phyloP scores from a whole-genome alignment of 306 rosid species.

The Acacia melanoxylon region DNA sequence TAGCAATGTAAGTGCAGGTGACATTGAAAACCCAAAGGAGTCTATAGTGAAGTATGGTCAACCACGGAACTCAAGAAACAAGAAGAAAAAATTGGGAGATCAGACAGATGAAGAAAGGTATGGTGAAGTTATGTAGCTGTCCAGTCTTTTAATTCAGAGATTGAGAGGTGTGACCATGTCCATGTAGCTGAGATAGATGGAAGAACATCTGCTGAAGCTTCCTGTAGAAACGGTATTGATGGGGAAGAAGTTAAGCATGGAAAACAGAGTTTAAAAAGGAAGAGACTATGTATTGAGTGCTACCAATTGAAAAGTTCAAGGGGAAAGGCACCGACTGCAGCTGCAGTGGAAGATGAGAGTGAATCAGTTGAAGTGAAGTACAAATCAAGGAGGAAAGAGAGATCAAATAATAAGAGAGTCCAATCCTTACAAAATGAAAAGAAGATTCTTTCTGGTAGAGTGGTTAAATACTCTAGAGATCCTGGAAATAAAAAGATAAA shows the following conservation, averaged over 20 bases:
- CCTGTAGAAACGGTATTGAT: background rate
- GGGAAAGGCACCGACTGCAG: background rate
- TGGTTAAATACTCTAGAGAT: background rate
- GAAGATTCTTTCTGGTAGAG: background rate
- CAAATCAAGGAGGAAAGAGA: background rate
- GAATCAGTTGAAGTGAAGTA: background rate
- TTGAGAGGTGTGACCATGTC: background rate
- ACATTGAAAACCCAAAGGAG: background rate
- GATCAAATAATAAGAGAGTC: background rate
- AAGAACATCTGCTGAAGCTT: background rate
- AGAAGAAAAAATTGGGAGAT: no score
- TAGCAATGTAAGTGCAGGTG: background rate
- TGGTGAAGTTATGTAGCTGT: background rate
- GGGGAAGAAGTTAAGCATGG: background rate
- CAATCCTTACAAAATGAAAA: background rate
- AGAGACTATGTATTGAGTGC: background rate
- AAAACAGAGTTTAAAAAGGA: background rate
- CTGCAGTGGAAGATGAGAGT: background rate
- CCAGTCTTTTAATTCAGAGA: constrained; percentile 1
- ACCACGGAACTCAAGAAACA: no score
- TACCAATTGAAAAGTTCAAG: background rate
- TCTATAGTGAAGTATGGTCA: background rate
- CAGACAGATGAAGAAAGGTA: no score
- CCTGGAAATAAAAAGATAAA: background rate
- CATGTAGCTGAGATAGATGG: background rate